Conservation (phyloP, 140 eudicot species). For the Bidens hawaiensis region DNA sequence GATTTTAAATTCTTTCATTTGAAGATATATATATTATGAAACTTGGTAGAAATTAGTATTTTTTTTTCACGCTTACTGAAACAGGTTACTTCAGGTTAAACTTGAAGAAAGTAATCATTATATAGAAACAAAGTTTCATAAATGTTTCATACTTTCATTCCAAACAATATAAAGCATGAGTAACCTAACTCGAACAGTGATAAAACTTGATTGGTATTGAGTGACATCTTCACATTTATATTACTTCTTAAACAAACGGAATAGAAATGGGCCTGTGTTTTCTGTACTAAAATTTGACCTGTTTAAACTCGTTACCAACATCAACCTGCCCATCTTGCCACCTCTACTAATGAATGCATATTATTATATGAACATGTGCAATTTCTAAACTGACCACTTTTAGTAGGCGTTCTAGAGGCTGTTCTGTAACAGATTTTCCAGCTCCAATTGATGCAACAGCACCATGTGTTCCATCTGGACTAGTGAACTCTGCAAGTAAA, state of each 20-base stretch:
- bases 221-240: neutral
- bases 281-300: neutral
- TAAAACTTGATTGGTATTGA: neutral
- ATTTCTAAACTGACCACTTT: conserved; percentile 58
- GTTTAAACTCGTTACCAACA: neutral
- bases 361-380: neutral
- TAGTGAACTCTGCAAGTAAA: conserved; percentile 79
- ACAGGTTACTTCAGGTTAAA: neutral
- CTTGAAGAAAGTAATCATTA: neutral
- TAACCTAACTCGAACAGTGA: neutral
- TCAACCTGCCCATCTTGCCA: conserved; percentile 9
- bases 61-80: neutral
- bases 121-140: neutral
- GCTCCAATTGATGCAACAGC: conserved; percentile 44
- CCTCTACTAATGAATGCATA: neutral
- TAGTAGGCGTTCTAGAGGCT: conserved; percentile 81
- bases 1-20: neutral
- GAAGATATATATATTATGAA: neutral
- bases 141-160: neutral
- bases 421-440: conserved; percentile 71
- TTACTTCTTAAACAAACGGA: neutral
- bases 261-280: neutral
- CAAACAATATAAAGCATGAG: neutral
- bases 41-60: neutral
- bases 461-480: conserved; percentile 69